Percentiles rank a stretch among this genome's conserved stretches.
Evolutionary conservation across 352 stramenopile genomes (phyloP).

Genomic region (Phytopythium ostracodes): DNA sequence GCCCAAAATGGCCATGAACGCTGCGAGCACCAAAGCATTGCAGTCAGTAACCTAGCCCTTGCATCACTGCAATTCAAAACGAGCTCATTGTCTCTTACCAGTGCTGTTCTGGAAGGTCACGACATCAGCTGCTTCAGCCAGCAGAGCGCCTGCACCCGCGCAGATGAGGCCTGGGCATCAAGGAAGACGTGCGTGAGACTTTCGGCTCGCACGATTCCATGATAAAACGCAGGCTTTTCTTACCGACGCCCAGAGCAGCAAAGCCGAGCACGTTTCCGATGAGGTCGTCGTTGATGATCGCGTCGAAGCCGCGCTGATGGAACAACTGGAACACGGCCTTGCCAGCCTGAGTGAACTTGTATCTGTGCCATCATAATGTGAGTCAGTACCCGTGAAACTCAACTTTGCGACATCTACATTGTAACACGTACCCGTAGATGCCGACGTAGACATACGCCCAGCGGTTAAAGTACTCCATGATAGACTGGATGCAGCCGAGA

Average conservation of each 20-base stretch:
- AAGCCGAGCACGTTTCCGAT: slow-evolving; percentile 91
- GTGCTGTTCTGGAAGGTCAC: slow-evolving; percentile 67
- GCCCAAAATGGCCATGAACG: slow-evolving; percentile 75
- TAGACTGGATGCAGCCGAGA: slow-evolving; percentile 71
- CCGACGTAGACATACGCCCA: slow-evolving; percentile 95
- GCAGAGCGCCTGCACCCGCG: slow-evolving; percentile 45
- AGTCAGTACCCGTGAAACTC: neutral
- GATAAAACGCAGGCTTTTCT: slow-evolving; percentile 1
- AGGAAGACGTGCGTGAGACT: neutral
- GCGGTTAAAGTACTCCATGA: slow-evolving; percentile 92
- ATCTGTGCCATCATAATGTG: slow-evolving; percentile 36
- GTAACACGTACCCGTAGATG: slow-evolving; percentile 76
- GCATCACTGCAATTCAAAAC: neutral
- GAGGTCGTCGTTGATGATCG: slow-evolving; percentile 96
- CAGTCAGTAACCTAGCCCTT: neutral
- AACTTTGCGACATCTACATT: too few species aligned
- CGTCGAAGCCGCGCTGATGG: slow-evolving; percentile 90
- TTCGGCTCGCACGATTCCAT: too few species aligned
- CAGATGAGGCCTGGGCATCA: slow-evolving; percentile 58
- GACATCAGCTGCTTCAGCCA: slow-evolving; percentile 43
- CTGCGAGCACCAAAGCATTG: slow-evolving; percentile 12
- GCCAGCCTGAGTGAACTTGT: slow-evolving; percentile 92
- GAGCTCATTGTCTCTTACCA: slow-evolving; percentile 16
- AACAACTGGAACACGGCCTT: slow-evolving; percentile 94
- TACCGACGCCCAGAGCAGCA: slow-evolving; percentile 84